phyloP scores from a whole-genome alignment of 2,329 filamentous ascomycete genomes.

The Botrytis squamosa region DNA sequence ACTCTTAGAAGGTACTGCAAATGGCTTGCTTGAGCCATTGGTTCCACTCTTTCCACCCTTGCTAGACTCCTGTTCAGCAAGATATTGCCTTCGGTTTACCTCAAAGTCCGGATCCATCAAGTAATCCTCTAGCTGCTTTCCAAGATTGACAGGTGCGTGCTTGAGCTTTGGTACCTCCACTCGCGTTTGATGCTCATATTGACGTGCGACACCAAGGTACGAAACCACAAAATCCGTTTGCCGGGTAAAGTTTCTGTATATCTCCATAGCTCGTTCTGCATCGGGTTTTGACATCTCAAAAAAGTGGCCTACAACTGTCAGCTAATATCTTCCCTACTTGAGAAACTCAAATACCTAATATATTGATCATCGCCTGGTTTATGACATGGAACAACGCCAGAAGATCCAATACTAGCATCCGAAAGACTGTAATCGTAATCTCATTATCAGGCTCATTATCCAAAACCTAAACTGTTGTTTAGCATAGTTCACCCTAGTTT shows the following conservation, averaged over 20 bases:
- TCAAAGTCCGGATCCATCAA: slow-evolving; percentile 94
- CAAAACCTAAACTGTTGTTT: slow-evolving; percentile 61
- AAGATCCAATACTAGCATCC: slow-evolving; percentile 85
- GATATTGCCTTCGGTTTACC: slow-evolving; percentile 84
- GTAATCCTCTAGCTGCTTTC: slow-evolving; percentile 89
- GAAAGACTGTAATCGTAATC: slow-evolving; percentile 91
- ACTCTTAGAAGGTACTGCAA: slow-evolving; percentile 42
- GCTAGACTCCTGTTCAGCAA: slow-evolving; percentile 80
- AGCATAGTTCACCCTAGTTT: slow-evolving; percentile 21
- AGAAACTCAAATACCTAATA: slow-evolving; percentile 65
- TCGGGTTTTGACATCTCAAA: slow-evolving; percentile 97
- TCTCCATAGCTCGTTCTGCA: slow-evolving; percentile 84
- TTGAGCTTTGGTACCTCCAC: slow-evolving; percentile 96
- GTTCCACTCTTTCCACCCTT: slow-evolving; percentile 38
- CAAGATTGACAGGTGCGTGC: slow-evolving; percentile 90
- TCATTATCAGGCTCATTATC: slow-evolving; percentile 91
- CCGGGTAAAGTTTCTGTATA: slow-evolving; percentile 88
- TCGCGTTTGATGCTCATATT: slow-evolving; percentile 88
- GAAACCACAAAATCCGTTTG: slow-evolving; percentile 92
- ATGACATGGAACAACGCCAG: slow-evolving; percentile 89
- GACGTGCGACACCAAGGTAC: slow-evolving; percentile 81
- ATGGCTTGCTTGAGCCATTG: slow-evolving; percentile 45
- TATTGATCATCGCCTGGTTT: slow-evolving; percentile 96
- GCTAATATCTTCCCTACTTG: slow-evolving; percentile 11
- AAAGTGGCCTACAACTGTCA: slow-evolving; percentile 70